phyloP scores from a whole-genome alignment of 148 eudicot species.

The Vaccinium vitisidaea region DNA sequence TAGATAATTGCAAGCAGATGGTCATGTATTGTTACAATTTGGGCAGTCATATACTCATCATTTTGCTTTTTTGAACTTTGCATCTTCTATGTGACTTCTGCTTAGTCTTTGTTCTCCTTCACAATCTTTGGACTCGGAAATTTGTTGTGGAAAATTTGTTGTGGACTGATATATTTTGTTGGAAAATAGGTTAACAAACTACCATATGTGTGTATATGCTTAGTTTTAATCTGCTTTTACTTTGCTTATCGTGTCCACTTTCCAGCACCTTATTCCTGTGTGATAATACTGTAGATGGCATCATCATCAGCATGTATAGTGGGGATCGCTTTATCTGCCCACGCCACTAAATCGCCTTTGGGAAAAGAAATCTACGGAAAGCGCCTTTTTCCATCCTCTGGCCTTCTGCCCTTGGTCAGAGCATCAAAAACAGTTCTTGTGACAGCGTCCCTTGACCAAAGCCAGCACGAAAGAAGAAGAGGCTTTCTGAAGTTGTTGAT shows the following conservation, averaged over 20 bases:
- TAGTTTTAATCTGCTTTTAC: not conserved
- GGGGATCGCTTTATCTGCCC: constrained; percentile 45
- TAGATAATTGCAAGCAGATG: not conserved
- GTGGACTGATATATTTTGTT: not conserved
- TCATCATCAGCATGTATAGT: constrained; percentile 56
- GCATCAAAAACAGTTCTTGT: constrained; percentile 42
- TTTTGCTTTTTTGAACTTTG: not conserved
- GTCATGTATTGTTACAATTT: not conserved
- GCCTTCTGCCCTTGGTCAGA: constrained; percentile 33
- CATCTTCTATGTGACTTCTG: not conserved
- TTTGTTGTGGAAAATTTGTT: not conserved
- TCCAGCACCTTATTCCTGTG: not conserved
- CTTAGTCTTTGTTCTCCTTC: not conserved
- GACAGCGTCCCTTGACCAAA: constrained; percentile 56
- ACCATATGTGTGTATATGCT: not conserved
- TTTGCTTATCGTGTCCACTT: not conserved
- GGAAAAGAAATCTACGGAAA: constrained; percentile 45
- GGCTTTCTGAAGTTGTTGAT: constrained; percentile 71
- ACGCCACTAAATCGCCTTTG: constrained; percentile 31
- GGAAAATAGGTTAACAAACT: not conserved
- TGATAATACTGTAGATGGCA: constrained; percentile 38
- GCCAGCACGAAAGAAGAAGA: constrained; percentile 64
- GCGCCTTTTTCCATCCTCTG: constrained; percentile 35
- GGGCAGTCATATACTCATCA: not conserved
- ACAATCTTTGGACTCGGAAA: not conserved